Base-by-base conservation (phyloP, 192 early-diverging fungal species). In the Backusella tuberculispora region DNA sequence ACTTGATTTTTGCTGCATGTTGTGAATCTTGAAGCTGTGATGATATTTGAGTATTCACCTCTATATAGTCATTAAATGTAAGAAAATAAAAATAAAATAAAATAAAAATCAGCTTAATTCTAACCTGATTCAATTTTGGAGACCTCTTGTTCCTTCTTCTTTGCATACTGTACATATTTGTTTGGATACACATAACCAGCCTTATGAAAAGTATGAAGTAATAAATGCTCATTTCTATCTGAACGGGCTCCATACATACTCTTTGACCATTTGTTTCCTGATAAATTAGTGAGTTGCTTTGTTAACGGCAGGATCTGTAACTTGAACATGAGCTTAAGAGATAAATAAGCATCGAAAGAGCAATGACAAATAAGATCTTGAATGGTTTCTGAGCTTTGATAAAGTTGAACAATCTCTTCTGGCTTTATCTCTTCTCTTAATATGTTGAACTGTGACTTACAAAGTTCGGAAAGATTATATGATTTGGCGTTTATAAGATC, bases 141-240 rank as follows among this genome's bases (percentile, higher is more conserved):
- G 0, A 24, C 10, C 8, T 26, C 21, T 1, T 9, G 0, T 12
- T 60, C 53, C 5, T 60, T 60, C n/a, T 26, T 60, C 3, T 12
- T 24, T 24, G 24, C 53, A 60, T 60, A 60, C 10, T 60, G 53
- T 7, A 24, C 21, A 26, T 84, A 73, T 69, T 93, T 95, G 73
- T 99, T 97, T 0, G 98, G 98, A 60, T 92, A 92, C 43, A 99
- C 93, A 71, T 90, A 99, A 74, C 96, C 96, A 71, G 85, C 84
- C 46, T 87, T 85, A 79, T 98, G 93, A 79, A 99, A 99, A 80
- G 97, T 94, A 82, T 99, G 98, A 24, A 99, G 83, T 26, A 99
- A 76, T 12, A 99, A 86, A 71, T 87, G 96, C 84, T 99, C 98
- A 81, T 99, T 99, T 40, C 98, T 91, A 74, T 98, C 97, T 6